phyloP scores from a whole-genome alignment of 371 early-diverging fungal species.

The Mucor indicus region DNA sequence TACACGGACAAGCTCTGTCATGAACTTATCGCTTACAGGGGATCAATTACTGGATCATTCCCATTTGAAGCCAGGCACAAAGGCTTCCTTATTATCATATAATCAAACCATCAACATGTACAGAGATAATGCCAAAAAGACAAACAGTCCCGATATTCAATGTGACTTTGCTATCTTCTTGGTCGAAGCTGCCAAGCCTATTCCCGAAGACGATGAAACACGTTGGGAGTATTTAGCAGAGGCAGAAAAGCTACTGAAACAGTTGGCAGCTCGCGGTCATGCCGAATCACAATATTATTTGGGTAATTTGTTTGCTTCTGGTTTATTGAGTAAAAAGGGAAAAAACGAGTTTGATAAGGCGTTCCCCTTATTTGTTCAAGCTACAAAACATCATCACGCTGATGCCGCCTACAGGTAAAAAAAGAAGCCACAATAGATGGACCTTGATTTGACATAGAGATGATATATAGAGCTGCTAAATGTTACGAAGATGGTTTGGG shows the following conservation, averaged over 20 bases:
- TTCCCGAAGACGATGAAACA: constrained; percentile 50
- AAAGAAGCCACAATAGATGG: background rate
- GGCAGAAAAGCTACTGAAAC: constrained; percentile 59
- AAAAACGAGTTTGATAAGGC: constrained; percentile 72
- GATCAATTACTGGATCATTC: constrained; percentile 63
- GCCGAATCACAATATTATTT: constrained; percentile 67
- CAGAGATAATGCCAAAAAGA: constrained; percentile 79
- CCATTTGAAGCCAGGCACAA: constrained; percentile 65
- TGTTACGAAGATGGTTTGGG: constrained; percentile 72
- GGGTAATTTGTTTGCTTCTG: constrained; percentile 63
- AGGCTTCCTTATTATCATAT: constrained; percentile 65
- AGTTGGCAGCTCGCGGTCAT: constrained; percentile 60
- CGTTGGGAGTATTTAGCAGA: constrained; percentile 61
- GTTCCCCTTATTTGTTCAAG: constrained; percentile 66
- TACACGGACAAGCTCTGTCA: constrained; percentile 33
- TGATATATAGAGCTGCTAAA: constrained; percentile 51
- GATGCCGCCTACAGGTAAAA: constrained; percentile 63
- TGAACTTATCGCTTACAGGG: constrained; percentile 26
- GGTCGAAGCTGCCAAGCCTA: constrained; percentile 64
- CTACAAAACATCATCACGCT: constrained; percentile 66
- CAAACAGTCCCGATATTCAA: constrained; percentile 76
- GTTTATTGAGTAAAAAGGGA: constrained; percentile 53
- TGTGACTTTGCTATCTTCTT: constrained; percentile 82
- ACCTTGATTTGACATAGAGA: background rate
- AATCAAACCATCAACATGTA: constrained; percentile 72